Conservation (phyloP, 257 asterid genomes). For the Lavandula angustifolia region DNA sequence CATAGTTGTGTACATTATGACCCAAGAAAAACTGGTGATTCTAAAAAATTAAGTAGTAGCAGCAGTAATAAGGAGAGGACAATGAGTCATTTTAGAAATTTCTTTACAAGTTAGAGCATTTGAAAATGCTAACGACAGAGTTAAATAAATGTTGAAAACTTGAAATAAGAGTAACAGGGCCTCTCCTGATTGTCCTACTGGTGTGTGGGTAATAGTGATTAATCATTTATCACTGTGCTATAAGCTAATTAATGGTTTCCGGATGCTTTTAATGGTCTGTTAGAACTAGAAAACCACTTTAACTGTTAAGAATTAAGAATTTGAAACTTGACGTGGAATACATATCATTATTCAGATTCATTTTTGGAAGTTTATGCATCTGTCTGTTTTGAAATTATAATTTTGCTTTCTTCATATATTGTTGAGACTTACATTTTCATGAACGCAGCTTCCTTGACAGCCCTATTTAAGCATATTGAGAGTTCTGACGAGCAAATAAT, state of each 20-base stretch:
- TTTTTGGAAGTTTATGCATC: conserved; percentile 19
- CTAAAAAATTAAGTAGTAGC: neutral
- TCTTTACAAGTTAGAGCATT: conserved; percentile 9
- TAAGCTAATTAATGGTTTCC: conserved; percentile 8
- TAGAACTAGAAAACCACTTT: conserved; percentile 5
- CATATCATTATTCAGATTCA: conserved; percentile 12
- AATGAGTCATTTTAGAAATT: conserved; percentile 5
- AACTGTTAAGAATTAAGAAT: conserved; percentile 11
- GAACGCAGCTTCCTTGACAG: conserved; percentile 79
- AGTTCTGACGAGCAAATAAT: conserved; percentile 80
- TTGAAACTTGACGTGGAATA: conserved; percentile 25
- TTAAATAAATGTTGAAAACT: neutral
- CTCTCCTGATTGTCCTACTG: conserved; percentile 11
- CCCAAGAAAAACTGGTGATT: neutral
- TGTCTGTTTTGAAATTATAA: conserved; percentile 18
- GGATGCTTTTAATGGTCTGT: conserved; percentile 20
- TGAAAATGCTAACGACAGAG: neutral
- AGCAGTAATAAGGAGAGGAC: conserved; percentile 2
- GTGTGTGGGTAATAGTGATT: conserved; percentile 6
- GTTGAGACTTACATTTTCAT: conserved; percentile 26
- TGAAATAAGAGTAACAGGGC: neutral
- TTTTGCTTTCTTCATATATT: neutral
- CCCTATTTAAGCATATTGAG: conserved; percentile 93
- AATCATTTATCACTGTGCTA: neutral
- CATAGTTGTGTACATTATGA: neutral